These are phyloP conservation scores for Aphanoascus verrucosus DNA, from an alignment of 2,329 filamentous ascomycete species.

Conservation along the genomic window DNA sequence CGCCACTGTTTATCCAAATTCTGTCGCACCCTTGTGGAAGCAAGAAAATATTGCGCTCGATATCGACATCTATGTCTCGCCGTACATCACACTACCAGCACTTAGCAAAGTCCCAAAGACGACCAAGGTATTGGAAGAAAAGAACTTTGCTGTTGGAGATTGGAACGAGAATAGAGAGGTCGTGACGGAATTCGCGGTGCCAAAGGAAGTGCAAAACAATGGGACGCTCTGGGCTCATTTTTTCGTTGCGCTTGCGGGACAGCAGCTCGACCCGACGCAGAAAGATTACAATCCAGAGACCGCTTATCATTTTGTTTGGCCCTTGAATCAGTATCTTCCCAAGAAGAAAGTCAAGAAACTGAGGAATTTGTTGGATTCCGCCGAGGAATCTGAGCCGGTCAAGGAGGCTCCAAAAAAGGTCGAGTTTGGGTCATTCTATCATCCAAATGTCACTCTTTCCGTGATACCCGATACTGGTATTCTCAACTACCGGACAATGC, in stretches of 20 bases:
- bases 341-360: constrained; percentile 87
- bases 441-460: constrained; percentile 84
- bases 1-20: constrained; percentile 56
- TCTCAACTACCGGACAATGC: constrained; percentile 54
- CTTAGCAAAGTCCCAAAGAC: constrained; percentile 56
- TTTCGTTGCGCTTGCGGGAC: constrained; percentile 68
- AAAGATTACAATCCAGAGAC: constrained; percentile 60
- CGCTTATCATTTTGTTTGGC: constrained; percentile 74
- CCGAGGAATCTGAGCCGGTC: constrained; percentile 39
- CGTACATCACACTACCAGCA: constrained; percentile 57
- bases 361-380: constrained; percentile 61
- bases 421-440: constrained; percentile 77
- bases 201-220: constrained; percentile 73
- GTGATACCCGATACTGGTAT: constrained; percentile 72
- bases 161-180: constrained; percentile 67
- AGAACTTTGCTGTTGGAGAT: constrained; percentile 66
- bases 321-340: constrained; percentile 77
- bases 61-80: constrained; percentile 72
- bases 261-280: constrained; percentile 62
- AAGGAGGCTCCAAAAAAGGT: constrained; percentile 51
- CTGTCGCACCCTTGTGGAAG: constrained; percentile 80
- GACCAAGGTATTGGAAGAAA: constrained; percentile 62
- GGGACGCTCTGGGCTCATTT: constrained; percentile 93
- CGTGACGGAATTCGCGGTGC: constrained; percentile 67
- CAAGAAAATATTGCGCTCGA: constrained; percentile 61